Base-by-base conservation (phyloP, 2,329 filamentous ascomycete genomes). In the Volutella citrinella region DNA sequence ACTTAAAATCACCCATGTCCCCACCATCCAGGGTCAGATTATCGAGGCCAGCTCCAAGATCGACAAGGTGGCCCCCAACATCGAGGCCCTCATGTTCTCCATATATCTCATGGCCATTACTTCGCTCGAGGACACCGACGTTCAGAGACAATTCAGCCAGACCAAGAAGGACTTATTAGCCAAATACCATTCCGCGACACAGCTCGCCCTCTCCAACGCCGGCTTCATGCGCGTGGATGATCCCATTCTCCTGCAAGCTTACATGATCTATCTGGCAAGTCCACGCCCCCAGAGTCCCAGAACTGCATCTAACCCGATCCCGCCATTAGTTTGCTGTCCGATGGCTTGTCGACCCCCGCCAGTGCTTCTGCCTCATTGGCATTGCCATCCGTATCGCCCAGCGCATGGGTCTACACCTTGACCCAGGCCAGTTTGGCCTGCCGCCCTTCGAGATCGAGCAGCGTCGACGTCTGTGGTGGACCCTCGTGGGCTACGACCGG, bases 401-500 rank as follows among this genome's bases (percentile, higher is more conserved):
- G 49, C 72, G 80, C 5, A 74, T 87, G 61, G 81, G 81, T 5
- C 66, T 87, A n/a, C 78, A 87, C 43, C 72, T 69, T 23, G 82
- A 87, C 51, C 69, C 74, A 3, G 64, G 63, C 3, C 67, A 75
- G 35, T 73, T 72, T 32, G 70, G 57, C 5, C 48, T 78, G 4
- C 65, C 60, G 5, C 72, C 66, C 19, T 84, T 80, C 34, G 82
- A 87, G 49, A 72, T 77, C 5, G 83, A 87, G 59, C 74, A 84
- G 59, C 74, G 82, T n/a, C 74, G 83, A 30, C 71, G 84, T 22
- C 63, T 88, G 3, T 87, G 82, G 83, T 88, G 82, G 82, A 76
- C 79, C 19, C 66, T 89, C 12, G 70, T 82, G 11, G 67, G 78
- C 17, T 82, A 86, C 45, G 84, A 89, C 55, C 69, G 74, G 40